Percentiles rank a stretch among this genome's conserved stretches.
Conservation (phyloP, 495 filamentous ascomycete genomes). For the Aspergillus bridgeri region DNA sequence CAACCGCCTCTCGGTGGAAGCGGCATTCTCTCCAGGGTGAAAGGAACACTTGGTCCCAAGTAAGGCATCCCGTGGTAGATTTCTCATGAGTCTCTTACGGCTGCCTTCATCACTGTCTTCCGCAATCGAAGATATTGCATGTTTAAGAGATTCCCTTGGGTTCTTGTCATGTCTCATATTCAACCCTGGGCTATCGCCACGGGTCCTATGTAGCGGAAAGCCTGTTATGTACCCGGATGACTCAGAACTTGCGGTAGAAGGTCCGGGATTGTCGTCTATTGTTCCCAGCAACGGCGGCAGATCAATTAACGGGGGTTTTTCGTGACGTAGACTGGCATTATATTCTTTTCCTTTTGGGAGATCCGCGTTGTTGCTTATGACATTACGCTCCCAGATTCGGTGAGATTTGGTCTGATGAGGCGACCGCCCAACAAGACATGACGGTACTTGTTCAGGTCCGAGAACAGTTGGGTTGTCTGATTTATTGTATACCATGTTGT, state of each 20-base stretch:
- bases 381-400: neutral
- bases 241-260: neutral
- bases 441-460: neutral
- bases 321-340: neutral
- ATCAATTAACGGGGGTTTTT: neutral
- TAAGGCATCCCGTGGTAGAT: neutral
- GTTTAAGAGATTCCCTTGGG: neutral
- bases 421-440: too few relatives aligned
- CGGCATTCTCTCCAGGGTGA: neutral
- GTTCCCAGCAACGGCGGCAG: neutral
- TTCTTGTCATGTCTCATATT: neutral
- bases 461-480: neutral
- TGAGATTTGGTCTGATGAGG: neutral
- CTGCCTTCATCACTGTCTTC: neutral
- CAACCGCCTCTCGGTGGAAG: conserved; percentile 23
- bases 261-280: neutral
- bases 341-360: neutral
- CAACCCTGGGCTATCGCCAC: neutral
- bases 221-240: neutral
- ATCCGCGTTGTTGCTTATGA: neutral
- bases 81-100: neutral
- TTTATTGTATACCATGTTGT: neutral
- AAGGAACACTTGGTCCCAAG: neutral
- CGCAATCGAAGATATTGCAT: neutral
- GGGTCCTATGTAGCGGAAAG: neutral